These are phyloP conservation scores for Trypanosoma brucei DNA, from an alignment of 208 protist genomes.

Conservation along the genomic window DNA sequence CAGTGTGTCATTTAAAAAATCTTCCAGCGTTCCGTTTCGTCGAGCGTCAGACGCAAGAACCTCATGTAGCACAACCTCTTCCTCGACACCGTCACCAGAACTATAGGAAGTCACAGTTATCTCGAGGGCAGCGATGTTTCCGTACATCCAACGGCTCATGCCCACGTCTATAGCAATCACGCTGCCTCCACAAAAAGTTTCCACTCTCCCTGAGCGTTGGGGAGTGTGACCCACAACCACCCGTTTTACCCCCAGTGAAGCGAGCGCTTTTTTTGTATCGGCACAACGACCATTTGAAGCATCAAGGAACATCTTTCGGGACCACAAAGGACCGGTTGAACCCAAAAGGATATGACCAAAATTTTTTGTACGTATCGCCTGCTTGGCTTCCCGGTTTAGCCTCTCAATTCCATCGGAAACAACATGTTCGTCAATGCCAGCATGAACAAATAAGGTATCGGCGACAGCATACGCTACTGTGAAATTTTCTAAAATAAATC, in stretches of 20 bases:
- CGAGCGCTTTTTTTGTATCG: constrained; percentile 28
- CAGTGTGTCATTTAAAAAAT: constrained; percentile 20
- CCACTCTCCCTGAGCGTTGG: constrained; percentile 45
- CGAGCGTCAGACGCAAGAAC: constrained; percentile 13
- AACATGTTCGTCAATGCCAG: constrained; percentile 38
- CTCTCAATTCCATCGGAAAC: constrained; percentile 26
- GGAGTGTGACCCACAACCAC: constrained; percentile 82
- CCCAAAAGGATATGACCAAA: constrained; percentile 33
- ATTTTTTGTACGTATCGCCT: constrained; percentile 30
- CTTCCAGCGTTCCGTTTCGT: constrained; percentile 13
- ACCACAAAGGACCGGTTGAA: constrained; percentile 65
- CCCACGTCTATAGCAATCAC: constrained; percentile 74
- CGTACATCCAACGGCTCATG: constrained; percentile 71
- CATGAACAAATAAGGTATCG: constrained; percentile 66
- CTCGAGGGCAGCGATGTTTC: constrained; percentile 54
- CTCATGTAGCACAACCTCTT: constrained; percentile 26
- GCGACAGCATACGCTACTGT: constrained; percentile 43
- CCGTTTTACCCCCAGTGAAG: constrained; percentile 27
- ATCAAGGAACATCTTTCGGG: constrained; percentile 56
- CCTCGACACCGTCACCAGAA: constrained; percentile 7
- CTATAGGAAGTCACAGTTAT: constrained; percentile 35
- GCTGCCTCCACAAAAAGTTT: constrained; percentile 46
- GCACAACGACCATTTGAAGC: constrained; percentile 47
- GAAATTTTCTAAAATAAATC: constrained; percentile 65
- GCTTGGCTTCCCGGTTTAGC: constrained; percentile 42